Evolutionary conservation across 352 stramenopile genomes (phyloP).

Genomic region (Peronosclerospora sorghi): DNA sequence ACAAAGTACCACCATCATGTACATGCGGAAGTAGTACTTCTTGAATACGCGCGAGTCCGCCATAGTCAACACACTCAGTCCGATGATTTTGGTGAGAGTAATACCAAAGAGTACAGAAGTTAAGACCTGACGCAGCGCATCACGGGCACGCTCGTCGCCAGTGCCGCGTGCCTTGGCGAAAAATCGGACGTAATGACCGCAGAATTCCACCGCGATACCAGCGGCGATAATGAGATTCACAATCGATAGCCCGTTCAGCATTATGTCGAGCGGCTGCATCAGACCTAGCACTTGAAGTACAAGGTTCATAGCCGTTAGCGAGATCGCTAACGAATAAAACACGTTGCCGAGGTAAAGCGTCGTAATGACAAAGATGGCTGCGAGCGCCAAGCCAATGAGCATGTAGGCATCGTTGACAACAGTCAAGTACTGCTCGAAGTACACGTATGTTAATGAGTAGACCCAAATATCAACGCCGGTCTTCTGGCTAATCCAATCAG

Average conservation of each 20-base stretch:
- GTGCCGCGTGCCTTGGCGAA: conserved; percentile 37
- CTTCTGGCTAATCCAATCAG: conserved; percentile 44
- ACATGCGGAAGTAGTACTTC: conserved; percentile 89
- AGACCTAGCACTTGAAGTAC: conserved; percentile 41
- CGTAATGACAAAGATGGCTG: conserved; percentile 43
- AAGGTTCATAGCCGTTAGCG: conserved; percentile 37
- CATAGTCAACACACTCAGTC: conserved; percentile 69
- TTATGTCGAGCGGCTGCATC: conserved; percentile 49
- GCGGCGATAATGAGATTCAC: conserved; percentile 81
- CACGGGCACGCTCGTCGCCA: conserved; percentile 33
- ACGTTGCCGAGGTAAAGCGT: conserved; percentile 36
- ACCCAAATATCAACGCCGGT: conserved; percentile 49
- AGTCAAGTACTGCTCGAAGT: conserved; percentile 61
- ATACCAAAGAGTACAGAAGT: conserved; percentile 76
- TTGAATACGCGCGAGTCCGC: conserved; percentile 81
- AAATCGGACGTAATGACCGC: conserved; percentile 59
- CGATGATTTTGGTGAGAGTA: conserved; percentile 81
- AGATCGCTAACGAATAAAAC: conserved; percentile 33
- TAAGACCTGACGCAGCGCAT: conserved; percentile 44
- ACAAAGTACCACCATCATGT: conserved; percentile 76
- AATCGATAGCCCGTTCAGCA: conserved; percentile 76
- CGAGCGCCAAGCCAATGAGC: conserved; percentile 35
- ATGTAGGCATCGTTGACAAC: conserved; percentile 38
- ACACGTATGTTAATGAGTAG: conserved; percentile 46
- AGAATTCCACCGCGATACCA: conserved; percentile 77